Base-by-base conservation (phyloP, 2,329 filamentous ascomycete genomes). In the Ophiostoma sp. region DNA sequence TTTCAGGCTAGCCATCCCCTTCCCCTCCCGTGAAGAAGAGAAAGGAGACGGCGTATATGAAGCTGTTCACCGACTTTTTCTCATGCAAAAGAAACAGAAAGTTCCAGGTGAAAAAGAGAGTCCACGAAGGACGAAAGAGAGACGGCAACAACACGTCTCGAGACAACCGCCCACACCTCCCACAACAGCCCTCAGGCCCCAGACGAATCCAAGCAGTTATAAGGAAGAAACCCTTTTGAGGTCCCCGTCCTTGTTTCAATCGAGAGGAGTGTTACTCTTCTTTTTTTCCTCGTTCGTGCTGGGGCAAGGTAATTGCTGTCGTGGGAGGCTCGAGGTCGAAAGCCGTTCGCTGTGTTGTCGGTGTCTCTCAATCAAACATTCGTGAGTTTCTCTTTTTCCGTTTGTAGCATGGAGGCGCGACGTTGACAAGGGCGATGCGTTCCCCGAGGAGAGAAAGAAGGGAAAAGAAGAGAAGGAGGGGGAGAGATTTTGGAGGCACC, bases 11-110 rank as follows among this genome's bases (percentile, higher is more conserved):
- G 75, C 75, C 71, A 22, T 6, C 28, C 11, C 22, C 2, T 63
- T 61, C 7, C 36, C 42, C 66, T 9, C 42, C 39, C 69, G 8
- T 19, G 36, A 45, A 9, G 19, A 2, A 19, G 45, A 12, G 57
- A 48, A n/a, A 55, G 19, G 17, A 55, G 61, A 52, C 31, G 31
- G 72, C 73, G 70, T 71, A 7, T 2, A 75, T 75, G 76, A 77
- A 77, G 76, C 76, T 76, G 74, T 77, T 77, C 76, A 77, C 76
- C 76, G 76, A 77, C 76, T 77, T 77, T 77, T 76, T 77, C 76
- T 75, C 76, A 77, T 77, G 76, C 76, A 73, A 74, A 45, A 22
- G 12, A 28, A 28, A 52, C 64, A 66, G 9, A n/a, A 11, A 15
- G 36, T 28, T 66, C 22, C 15, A 25, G 15, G 0, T 72, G 68